Conservation (phyloP, 2,329 filamentous ascomycete genomes). For the Aspergillus niger region DNA sequence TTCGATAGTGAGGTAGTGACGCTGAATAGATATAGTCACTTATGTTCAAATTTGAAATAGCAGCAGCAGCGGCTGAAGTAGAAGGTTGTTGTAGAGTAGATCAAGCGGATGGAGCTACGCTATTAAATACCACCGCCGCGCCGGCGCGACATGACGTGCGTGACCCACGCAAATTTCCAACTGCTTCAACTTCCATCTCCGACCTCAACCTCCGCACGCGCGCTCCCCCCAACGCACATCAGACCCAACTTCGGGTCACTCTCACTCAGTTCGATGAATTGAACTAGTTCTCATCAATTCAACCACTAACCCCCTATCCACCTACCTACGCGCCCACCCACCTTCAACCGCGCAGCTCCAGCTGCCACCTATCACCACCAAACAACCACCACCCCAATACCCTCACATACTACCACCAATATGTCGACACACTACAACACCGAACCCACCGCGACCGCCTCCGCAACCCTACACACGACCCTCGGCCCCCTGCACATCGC, state of each 20-base stretch:
- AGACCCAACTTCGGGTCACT: not conserved
- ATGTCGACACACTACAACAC: constrained; percentile 95
- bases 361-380: not conserved
- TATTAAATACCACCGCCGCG: not conserved
- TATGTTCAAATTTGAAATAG: too few relatives aligned
- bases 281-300: not conserved
- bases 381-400: not conserved
- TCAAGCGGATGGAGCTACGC: not conserved
- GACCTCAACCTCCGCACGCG: constrained; percentile 1
- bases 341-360: not conserved
- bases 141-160: constrained; percentile 20
- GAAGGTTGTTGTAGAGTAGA: not conserved
- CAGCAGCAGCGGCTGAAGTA: too few relatives aligned
- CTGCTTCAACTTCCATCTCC: constrained; percentile 21
- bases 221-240: not conserved
- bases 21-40: too few relatives aligned
- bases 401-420: constrained; percentile 1
- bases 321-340: not conserved
- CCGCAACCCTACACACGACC: constrained; percentile 86
- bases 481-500: constrained; percentile 86
- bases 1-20: too few relatives aligned
- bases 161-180: constrained; percentile 17
- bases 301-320: not conserved
- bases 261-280: not conserved
- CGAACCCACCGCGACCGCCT: constrained; percentile 90